These are phyloP conservation scores for Anastatica hierochuntica DNA, from an alignment of 345 rosid genomes.

Conservation along the genomic window DNA sequence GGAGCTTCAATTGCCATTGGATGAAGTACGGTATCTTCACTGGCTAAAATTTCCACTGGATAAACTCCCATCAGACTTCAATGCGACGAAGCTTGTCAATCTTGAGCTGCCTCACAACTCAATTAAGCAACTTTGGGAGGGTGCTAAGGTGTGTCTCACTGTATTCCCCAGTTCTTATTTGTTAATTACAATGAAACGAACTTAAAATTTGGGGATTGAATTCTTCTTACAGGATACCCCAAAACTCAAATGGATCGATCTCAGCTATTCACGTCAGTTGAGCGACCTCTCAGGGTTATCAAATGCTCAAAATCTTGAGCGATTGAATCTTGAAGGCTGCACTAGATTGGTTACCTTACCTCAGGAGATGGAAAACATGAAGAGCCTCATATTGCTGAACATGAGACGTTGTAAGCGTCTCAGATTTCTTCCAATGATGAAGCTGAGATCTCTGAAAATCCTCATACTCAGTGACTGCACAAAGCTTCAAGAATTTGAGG, in stretches of 20 bases:
- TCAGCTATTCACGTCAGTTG: neutral
- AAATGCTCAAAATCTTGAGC: neutral
- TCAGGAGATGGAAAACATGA: neutral
- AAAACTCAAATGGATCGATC: neutral
- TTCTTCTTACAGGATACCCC: neutral
- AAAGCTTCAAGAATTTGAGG: neutral
- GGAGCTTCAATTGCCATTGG: neutral
- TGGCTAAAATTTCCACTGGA: neutral
- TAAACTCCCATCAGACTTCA: conserved; percentile 5
- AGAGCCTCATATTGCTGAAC: neutral
- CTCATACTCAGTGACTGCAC: conserved; percentile 5
- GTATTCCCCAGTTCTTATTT: neutral
- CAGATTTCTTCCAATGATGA: neutral
- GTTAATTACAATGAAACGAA: neutral
- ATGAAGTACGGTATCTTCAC: neutral
- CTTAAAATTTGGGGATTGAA: neutral
- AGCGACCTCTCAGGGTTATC: neutral
- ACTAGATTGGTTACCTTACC: neutral
- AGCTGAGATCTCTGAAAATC: neutral
- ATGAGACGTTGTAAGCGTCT: neutral
- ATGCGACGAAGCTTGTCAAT: neutral
- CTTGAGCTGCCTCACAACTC: neutral
- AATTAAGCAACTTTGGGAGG: neutral
- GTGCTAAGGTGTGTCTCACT: neutral
- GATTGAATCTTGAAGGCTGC: conserved; percentile 6